Base-by-base conservation (phyloP, 2,329 filamentous ascomycete species). In the Malbranchea cinnamomea region DNA sequence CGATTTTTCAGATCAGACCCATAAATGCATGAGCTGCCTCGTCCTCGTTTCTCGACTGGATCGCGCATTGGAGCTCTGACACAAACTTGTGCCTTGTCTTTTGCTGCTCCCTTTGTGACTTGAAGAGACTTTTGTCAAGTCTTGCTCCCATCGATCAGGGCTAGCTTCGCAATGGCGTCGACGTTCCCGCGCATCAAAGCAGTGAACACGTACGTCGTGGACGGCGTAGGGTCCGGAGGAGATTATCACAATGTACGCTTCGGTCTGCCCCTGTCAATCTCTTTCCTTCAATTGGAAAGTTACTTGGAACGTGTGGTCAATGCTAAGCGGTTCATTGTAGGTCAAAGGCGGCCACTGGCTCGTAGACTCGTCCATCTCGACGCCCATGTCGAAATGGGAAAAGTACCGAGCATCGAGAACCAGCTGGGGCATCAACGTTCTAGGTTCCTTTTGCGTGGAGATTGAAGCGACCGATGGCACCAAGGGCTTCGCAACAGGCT, bases 341-440 rank as follows among this genome's bases (percentile, higher is more conserved):
- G 53, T 55, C 38, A 60, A 58, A 50, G 64, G 61, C 26, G 61
- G 61, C 18, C 60, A 62, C 55, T 92, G 84, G 85, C 64, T 94
- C 43, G 79, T 94, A 41, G 85, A 93, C 58, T 78, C 78, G 37
- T 76, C 85, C 43, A 94, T 94, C 50, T 84, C 85, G 2, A 94
- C 84, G 1, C 85, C 85, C 5, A 91, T 85, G 69, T 87, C 83
- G 28, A 70, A 74, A 55, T 93, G 85, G 70, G 80, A 89, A 41
- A 65, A 85, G 44, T 94, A 92, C 57, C 74, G 84, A 41, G 72
- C 76, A 37, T 93, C 84, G 21, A 69, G 85, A 44, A 93, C 84
- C 8, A 84, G 76, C 52, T 94, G 83, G 81, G 85, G 85, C 21
- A 94, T 94, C 65, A 94, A 94, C 46, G 84, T 93, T 5, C 62